Evolutionary conservation across 139 green algal species (phyloP).

Genomic region (Micractinium sp.): DNA sequence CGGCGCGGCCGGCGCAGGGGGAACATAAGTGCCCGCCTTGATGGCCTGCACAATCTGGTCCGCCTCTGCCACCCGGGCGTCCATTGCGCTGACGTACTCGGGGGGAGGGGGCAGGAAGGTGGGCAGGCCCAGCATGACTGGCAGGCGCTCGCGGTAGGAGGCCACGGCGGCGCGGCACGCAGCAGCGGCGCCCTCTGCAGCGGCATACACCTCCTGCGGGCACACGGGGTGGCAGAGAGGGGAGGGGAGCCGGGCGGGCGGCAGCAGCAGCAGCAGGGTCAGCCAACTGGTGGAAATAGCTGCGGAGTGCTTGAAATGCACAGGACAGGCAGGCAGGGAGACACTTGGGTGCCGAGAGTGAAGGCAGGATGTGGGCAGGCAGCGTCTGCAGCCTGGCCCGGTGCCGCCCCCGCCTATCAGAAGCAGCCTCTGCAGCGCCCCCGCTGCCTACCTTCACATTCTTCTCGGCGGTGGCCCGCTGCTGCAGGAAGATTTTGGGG

Average conservation of each 20-base stretch:
- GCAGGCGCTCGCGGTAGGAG: constrained; percentile 28
- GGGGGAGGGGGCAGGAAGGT: constrained; percentile 14
- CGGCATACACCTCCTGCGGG: constrained; percentile 13
- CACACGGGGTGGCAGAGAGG: neutral
- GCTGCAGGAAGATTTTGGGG: constrained; percentile 13
- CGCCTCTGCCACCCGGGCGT: neutral
- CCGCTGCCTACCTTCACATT: neutral
- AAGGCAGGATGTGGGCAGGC: too few species aligned
- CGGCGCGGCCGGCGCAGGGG: neutral
- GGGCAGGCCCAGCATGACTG: constrained; percentile 28
- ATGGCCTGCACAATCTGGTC: neutral
- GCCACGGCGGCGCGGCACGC: neutral
- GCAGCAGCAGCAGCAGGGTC: too few species aligned
- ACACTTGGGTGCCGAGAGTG: too few species aligned
- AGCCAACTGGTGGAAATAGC: neutral
- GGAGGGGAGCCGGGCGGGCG: neutral
- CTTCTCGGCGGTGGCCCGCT: constrained; percentile 8
- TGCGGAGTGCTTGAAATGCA: neutral
- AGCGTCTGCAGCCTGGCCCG: too few species aligned
- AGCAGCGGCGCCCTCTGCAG: neutral
- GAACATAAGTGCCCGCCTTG: neutral
- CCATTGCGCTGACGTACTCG: constrained; percentile 3
- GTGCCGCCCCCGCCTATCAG: too few species aligned
- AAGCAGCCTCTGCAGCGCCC: too few species aligned
- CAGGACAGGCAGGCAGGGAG: neutral